These are phyloP conservation scores for Rhizophora apiculata DNA, from an alignment of 345 rosid genomes.

Conservation along the genomic window DNA sequence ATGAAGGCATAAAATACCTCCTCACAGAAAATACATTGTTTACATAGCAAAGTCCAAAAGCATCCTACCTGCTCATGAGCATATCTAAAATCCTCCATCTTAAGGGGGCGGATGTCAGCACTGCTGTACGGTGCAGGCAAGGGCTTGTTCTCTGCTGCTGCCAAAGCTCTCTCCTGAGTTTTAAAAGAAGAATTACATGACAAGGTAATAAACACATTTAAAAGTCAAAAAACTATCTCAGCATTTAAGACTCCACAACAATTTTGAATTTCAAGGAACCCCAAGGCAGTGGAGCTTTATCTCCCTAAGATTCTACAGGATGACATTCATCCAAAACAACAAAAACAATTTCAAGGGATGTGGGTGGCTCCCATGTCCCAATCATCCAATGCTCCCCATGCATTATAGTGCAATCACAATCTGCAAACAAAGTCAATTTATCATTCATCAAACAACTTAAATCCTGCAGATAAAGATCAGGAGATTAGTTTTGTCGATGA, in stretches of 20 bases:
- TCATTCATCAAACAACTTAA: background rate
- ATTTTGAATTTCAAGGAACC: too few species aligned
- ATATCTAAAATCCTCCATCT: constrained; percentile 72
- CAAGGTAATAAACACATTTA: too few species aligned
- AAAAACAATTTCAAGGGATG: too few species aligned
- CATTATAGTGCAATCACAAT: too few species aligned
- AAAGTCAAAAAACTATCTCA: background rate
- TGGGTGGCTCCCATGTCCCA: too few species aligned
- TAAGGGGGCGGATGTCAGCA: constrained; percentile 66
- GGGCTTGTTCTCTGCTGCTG: constrained; percentile 63
- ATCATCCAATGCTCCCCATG: too few species aligned
- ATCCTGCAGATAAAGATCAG: too few species aligned
- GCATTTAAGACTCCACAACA: background rate
- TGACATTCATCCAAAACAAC: too few species aligned
- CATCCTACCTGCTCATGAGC: constrained; percentile 93
- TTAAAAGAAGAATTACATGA: background rate
- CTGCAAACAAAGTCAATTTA: too few species aligned
- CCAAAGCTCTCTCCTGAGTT: constrained; percentile 63
- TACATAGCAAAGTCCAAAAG: background rate
- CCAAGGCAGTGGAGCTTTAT: too few species aligned
- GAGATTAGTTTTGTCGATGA: too few species aligned
- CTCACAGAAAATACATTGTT: background rate
- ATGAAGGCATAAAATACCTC: background rate
- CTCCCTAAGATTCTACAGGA: too few species aligned
- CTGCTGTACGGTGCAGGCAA: constrained; percentile 65